A percentile compares a stretch with the other conserved stretches of the same genome.
Evolutionary conservation across 2,329 filamentous ascomycete species (phyloP).

Genomic region (Sporothrix sp.): DNA sequence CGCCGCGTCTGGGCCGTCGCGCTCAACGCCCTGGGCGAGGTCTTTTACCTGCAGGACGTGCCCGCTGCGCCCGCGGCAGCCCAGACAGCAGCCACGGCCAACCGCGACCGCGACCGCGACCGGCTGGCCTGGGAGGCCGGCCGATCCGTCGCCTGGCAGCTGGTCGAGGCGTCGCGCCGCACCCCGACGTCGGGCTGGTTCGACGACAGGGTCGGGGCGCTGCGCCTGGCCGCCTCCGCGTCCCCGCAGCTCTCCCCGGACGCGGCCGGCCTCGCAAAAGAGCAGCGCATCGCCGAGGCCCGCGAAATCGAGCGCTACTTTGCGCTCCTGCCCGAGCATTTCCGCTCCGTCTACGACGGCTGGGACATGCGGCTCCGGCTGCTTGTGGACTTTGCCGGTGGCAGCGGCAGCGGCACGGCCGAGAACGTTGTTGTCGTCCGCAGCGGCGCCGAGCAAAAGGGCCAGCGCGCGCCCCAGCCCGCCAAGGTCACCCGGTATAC

Average conservation of each 20-base stretch:
- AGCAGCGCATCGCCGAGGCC: conserved; percentile 67
- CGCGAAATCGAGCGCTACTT: conserved; percentile 72
- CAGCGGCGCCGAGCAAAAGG: conserved; percentile 43
- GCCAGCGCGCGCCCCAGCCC: conserved; percentile 35
- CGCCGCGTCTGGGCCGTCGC: conserved; percentile 80
- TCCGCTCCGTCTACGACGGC: conserved; percentile 64
- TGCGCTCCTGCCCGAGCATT: conserved; percentile 62
- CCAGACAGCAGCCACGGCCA: no score
- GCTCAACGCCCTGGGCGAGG: conserved; percentile 87
- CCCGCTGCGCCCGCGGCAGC: conserved; percentile 43
- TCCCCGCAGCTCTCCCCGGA: conserved; percentile 63
- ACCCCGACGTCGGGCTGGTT: conserved; percentile 62
- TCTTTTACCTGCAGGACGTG: conserved; percentile 71
- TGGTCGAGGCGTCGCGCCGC: conserved; percentile 69
- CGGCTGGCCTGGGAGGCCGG: conserved; percentile 72
- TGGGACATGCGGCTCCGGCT: conserved; percentile 89
- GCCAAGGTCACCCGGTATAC: conserved; percentile 36
- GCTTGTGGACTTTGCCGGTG: conserved; percentile 80
- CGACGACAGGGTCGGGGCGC: conserved; percentile 48
- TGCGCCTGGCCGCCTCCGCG: conserved; percentile 62
- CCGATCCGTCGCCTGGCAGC: conserved; percentile 67
- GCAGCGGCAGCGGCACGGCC: conserved; percentile 46
- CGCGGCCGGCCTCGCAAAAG: conserved; percentile 58
- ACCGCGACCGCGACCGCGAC: conserved; percentile 26
- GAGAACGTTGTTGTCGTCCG: conserved; percentile 68